phyloP scores from a whole-genome alignment of 2,329 filamentous ascomycete species.

The Phaeosphaeriaceae sp. region DNA sequence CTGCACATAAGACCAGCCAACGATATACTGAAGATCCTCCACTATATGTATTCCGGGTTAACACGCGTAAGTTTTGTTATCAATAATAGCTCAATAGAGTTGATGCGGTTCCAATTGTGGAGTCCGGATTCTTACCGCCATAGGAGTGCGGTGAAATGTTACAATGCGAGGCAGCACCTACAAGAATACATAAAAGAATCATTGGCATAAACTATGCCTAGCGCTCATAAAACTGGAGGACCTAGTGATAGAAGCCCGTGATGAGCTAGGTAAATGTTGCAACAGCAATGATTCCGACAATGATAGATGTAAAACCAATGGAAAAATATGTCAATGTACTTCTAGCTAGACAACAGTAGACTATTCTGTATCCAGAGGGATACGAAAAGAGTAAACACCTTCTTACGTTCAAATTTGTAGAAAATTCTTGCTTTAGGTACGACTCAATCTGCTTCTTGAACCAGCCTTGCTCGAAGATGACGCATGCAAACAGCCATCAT shows the following conservation, averaged over 20 bases:
- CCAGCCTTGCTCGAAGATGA: no score
- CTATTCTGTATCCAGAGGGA: no score
- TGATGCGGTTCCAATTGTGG: slow-evolving; percentile 65
- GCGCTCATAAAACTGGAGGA: slow-evolving; percentile 73
- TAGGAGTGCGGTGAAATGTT: slow-evolving; percentile 59
- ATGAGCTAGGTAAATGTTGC: slow-evolving; percentile 68
- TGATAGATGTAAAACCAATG: slow-evolving; percentile 66
- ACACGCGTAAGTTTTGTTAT: slow-evolving; percentile 69
- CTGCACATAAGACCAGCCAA: slow-evolving; percentile 62
- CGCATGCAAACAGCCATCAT: no score
- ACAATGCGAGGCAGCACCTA: slow-evolving; percentile 66
- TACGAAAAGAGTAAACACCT: no score
- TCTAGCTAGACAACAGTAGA: no score
- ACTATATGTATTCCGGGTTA: slow-evolving; percentile 60
- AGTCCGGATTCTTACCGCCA: slow-evolving; percentile 55
- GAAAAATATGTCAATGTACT: no score
- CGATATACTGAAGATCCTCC: slow-evolving; percentile 63
- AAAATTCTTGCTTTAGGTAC: no score
- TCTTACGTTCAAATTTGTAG: no score
- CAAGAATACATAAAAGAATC: slow-evolving; percentile 65
- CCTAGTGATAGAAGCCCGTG: slow-evolving; percentile 70
- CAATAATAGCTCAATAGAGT: slow-evolving; percentile 73
- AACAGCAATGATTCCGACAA: slow-evolving; percentile 71
- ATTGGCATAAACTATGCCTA: slow-evolving; percentile 70
- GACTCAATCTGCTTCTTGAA: no score